A percentile compares a stretch with the other conserved stretches of the same genome.
These are phyloP conservation scores for Quercus tomentella DNA, from an alignment of 331 rosid genomes.

Conservation along the genomic window DNA sequence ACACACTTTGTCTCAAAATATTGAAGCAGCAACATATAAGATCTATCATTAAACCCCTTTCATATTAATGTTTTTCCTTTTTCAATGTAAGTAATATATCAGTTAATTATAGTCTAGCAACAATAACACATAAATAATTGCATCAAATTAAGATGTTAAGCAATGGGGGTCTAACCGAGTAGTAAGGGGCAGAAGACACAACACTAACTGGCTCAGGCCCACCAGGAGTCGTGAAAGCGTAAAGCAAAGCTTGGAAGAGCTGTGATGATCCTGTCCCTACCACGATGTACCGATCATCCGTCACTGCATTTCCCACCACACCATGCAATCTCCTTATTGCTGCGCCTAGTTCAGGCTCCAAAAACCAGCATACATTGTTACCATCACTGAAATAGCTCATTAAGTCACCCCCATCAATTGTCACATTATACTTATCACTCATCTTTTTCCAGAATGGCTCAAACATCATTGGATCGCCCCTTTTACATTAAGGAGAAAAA, in stretches of 20 bases:
- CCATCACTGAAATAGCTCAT: constrained; percentile 54
- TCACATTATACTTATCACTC: constrained; percentile 54
- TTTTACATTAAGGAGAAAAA: constrained; percentile 1
- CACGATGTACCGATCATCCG: constrained; percentile 48
- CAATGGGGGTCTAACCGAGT: constrained; percentile 48
- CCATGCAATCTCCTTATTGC: constrained; percentile 46
- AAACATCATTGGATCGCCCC: constrained; percentile 67
- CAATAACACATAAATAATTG: no score
- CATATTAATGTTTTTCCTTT: no score
- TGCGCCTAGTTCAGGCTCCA: constrained; percentile 46
- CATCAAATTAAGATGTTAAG: no score
- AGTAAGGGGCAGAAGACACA: constrained; percentile 69
- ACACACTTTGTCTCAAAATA: no score
- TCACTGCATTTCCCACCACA: constrained; percentile 58
- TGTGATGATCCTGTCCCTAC: constrained; percentile 82
- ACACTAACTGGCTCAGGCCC: constrained; percentile 43
- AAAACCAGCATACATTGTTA: constrained; percentile 53
- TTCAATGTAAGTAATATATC: no score
- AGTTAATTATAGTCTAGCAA: no score
- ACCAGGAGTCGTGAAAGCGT: constrained; percentile 53
- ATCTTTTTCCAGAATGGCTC: constrained; percentile 46
- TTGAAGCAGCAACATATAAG: no score
- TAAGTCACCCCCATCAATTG: constrained; percentile 49
- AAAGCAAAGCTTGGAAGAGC: constrained; percentile 58
- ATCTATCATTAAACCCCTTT: no score